Percentiles rank a stretch among this genome's conserved stretches.
Evolutionary conservation across 345 rosid species (phyloP).

Genomic region (Cardamine occulta): DNA sequence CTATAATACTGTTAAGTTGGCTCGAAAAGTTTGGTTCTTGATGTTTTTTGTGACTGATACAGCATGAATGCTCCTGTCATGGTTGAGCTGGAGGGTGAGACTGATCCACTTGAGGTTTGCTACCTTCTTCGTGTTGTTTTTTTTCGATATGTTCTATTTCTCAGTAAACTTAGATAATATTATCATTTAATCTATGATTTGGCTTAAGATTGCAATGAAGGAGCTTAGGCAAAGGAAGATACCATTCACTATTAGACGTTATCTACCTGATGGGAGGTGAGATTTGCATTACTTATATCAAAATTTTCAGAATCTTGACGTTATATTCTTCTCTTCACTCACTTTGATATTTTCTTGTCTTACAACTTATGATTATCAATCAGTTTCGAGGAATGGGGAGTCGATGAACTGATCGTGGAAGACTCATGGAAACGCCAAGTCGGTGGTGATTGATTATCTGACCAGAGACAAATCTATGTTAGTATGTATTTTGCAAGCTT

Average conservation of each 20-base stretch:
- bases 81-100: constrained; percentile 89
- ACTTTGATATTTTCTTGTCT: not conserved
- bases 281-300: not conserved
- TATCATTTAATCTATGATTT: constrained; percentile 11
- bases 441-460: constrained; percentile 61
- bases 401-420: constrained; percentile 82
- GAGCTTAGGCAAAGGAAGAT: constrained; percentile 75
- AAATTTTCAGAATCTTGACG: not conserved
- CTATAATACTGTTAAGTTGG: not conserved
- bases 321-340: not conserved
- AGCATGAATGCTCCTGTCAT: constrained; percentile 93
- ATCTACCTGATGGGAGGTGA: constrained; percentile 87
- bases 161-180: not conserved
- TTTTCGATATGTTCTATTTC: not conserved
- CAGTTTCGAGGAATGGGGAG: constrained; percentile 88
- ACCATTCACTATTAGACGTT: constrained; percentile 82
- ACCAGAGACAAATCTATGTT: not conserved
- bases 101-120: constrained; percentile 79
- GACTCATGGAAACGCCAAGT: constrained; percentile 96
- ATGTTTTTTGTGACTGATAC: constrained; percentile 30
- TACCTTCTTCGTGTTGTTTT: not conserved
- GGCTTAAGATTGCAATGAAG: constrained; percentile 77
- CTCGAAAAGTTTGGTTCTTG: not conserved
- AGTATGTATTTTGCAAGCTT: not conserved
- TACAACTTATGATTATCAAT: not conserved